Evolutionary conservation across 2,329 filamentous ascomycete species (phyloP).

Genomic region (Fusarium floridanum): DNA sequence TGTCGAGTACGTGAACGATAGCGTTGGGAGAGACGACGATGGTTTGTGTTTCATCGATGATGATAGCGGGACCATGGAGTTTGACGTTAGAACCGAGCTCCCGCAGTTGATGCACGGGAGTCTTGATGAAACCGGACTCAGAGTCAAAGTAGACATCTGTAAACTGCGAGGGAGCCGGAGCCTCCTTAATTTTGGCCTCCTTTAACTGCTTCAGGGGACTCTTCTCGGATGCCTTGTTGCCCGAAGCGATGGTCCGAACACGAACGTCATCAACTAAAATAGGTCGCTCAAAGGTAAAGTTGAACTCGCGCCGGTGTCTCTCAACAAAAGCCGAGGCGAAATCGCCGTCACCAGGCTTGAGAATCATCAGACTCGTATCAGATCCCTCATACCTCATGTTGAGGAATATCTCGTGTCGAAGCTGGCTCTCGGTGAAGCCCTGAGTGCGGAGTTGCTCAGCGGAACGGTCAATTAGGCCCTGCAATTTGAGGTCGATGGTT

Average conservation of each 20-base stretch:
- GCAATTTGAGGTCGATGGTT: not conserved
- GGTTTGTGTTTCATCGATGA: constrained; percentile 79
- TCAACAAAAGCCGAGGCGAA: constrained; percentile 77
- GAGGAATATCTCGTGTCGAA: constrained; percentile 58
- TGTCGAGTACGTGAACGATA: constrained; percentile 50
- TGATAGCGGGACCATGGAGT: constrained; percentile 57
- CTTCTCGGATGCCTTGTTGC: constrained; percentile 13
- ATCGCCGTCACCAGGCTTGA: constrained; percentile 55
- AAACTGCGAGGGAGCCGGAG: not conserved
- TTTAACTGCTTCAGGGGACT: constrained; percentile 42
- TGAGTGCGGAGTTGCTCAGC: constrained; percentile 20
- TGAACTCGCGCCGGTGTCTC: constrained; percentile 81
- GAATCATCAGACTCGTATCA: constrained; percentile 56
- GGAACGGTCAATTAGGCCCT: not conserved
- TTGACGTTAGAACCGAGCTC: constrained; percentile 27
- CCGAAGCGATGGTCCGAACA: constrained; percentile 47
- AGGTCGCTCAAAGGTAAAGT: constrained; percentile 64
- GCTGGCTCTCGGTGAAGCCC: constrained; percentile 50
- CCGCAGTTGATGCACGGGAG: constrained; percentile 44
- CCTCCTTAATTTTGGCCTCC: constrained; percentile 15
- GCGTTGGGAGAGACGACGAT: constrained; percentile 68
- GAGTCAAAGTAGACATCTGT: constrained; percentile 27
- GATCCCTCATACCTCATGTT: constrained; percentile 60
- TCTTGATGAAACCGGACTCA: constrained; percentile 39
- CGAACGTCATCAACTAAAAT: constrained; percentile 60